Percentiles rank a stretch among this genome's conserved stretches.
Conservation (phyloP, 108 stramenopile species). For the Parietichytrium sp. region DNA sequence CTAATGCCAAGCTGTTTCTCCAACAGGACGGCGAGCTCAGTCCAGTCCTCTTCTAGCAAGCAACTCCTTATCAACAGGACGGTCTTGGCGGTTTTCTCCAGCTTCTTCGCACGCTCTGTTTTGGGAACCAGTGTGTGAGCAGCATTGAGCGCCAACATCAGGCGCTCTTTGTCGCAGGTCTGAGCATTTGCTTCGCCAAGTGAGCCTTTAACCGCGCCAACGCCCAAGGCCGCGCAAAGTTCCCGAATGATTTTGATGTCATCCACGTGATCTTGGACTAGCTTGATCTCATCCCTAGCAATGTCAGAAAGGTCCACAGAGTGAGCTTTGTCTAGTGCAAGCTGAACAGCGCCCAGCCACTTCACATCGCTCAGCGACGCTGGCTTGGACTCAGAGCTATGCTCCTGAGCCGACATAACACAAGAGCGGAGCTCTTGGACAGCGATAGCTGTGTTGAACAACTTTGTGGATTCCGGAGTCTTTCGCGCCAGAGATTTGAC, state of each 20-base stretch:
- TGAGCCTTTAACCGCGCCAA: background rate
- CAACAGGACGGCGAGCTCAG: background rate
- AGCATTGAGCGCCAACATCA: background rate
- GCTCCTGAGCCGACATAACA: background rate
- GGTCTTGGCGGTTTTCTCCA: slow-evolving; percentile 36
- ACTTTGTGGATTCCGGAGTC: slow-evolving; percentile 6
- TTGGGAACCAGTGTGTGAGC: slow-evolving; percentile 17
- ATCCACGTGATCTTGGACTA: slow-evolving; percentile 16
- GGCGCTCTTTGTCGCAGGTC: background rate
- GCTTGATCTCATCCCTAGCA: background rate
- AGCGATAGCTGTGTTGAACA: background rate
- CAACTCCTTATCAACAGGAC: background rate
- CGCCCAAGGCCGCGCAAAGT: slow-evolving; percentile 11
- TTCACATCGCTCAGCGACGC: background rate
- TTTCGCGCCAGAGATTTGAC: background rate
- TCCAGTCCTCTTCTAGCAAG: slow-evolving; percentile 2
- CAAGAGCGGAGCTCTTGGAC: background rate
- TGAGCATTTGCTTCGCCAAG: background rate
- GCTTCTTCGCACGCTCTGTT: slow-evolving; percentile 27
- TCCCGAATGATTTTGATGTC: slow-evolving; percentile 32
- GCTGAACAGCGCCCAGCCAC: slow-evolving; percentile 32
- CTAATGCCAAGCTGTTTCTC: slow-evolving; percentile 11
- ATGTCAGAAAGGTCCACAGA: background rate
- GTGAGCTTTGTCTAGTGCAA: background rate
- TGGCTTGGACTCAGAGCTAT: background rate